These are phyloP conservation scores for Vitis hybrid DNA, from an alignment of 177 flowering plant genomes.

Conservation along the genomic window DNA sequence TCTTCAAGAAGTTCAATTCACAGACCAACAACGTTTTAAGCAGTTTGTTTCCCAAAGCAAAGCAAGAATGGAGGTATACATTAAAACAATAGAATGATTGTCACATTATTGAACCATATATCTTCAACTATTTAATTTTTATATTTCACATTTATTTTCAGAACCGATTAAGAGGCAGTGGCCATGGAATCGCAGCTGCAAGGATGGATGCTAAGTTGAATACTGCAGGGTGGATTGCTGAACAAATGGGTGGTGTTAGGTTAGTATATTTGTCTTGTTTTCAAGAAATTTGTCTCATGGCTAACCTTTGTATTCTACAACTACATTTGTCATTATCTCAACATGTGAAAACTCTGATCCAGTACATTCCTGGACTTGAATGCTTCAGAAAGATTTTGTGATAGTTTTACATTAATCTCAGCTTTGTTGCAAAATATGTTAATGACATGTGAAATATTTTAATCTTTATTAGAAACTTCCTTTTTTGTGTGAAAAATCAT, in stretches of 20 bases:
- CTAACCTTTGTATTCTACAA: too few species aligned
- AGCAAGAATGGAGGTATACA: conserved; percentile 96
- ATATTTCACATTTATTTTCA: conserved; percentile 25
- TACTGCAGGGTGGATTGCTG: conserved; percentile 87
- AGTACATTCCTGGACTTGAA: background rate
- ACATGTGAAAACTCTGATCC: background rate
- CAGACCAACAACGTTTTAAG: conserved; percentile 93
- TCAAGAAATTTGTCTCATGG: background rate
- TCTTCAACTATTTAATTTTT: conserved; percentile 1
- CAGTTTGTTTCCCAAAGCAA: conserved; percentile 98
- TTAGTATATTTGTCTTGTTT: conserved; percentile 20
- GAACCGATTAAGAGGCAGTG: conserved; percentile 96
- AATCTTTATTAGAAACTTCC: background rate
- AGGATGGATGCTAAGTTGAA: conserved; percentile 98
- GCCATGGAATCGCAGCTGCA: conserved; percentile 95
- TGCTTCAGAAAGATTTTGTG: background rate
- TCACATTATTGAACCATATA: background rate
- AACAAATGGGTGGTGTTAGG: conserved; percentile 98
- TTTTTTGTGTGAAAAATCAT: background rate
- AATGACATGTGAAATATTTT: background rate
- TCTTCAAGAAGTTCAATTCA: conserved; percentile 94
- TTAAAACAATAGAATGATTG: background rate
- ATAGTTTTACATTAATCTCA: background rate
- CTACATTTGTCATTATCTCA: conserved; percentile 3
- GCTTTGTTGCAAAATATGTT: background rate